phyloP scores from a whole-genome alignment of 2,329 filamentous ascomycete species.

The Penicillium polonicum region DNA sequence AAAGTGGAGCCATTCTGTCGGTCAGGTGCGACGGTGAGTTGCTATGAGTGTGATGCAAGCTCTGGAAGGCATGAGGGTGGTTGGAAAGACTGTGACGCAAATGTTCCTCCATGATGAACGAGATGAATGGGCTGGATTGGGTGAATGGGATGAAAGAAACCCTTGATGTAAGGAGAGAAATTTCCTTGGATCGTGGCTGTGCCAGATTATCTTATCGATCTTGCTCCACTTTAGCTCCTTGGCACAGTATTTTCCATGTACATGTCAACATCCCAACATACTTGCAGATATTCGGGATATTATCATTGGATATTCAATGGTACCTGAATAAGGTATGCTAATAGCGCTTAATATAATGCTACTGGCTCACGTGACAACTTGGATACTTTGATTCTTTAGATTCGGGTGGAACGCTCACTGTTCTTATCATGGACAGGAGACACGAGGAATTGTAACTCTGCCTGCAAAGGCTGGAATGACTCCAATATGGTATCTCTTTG shows the following conservation, averaged over 20 bases:
- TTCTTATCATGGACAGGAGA: background rate
- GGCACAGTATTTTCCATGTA: background rate
- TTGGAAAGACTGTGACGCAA: constrained; percentile 31
- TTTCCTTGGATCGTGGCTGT: background rate
- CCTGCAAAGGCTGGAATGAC: background rate
- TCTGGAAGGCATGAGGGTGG: constrained; percentile 28
- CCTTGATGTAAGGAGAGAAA: constrained; percentile 5
- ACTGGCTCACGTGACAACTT: background rate
- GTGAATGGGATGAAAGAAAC: background rate
- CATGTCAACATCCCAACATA: background rate
- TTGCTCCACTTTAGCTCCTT: background rate
- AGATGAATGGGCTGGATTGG: constrained; percentile 1
- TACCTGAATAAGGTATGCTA: background rate
- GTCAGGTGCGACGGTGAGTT: constrained; percentile 24
- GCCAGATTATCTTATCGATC: constrained; percentile 1
- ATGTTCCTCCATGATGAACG: constrained; percentile 29
- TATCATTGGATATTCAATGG: background rate
- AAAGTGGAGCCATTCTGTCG: constrained; percentile 21
- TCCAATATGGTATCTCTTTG: background rate
- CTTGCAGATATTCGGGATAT: background rate
- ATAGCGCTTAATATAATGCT: background rate
- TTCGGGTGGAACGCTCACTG: too few relatives aligned
- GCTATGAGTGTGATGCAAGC: constrained; percentile 19
- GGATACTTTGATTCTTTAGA: background rate
- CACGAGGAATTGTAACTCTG: background rate